Base-by-base conservation (phyloP, 2,329 filamentous ascomycete genomes). In the Hypoxylon rubiginosum region DNA sequence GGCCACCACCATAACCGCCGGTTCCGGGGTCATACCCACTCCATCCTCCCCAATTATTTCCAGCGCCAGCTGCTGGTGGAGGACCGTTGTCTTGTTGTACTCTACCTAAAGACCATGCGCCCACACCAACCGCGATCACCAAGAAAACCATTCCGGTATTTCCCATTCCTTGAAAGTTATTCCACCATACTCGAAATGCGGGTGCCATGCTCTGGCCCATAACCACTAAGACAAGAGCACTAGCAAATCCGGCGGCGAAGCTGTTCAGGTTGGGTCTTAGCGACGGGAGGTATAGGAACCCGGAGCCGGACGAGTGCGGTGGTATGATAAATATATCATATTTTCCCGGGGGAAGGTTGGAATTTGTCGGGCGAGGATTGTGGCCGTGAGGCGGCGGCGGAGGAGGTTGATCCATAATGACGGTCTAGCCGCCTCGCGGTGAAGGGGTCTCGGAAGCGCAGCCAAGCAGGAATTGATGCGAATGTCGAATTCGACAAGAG, bases 281-380 rank as follows among this genome's bases (percentile, higher is more conserved):
- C 0, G 94, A 97, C 0, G 95, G 95, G n/a, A 98, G 87, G 79
- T 98, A 97, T 28, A 98, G 84, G 79, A 97, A 97, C 34, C 95
- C 95, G 0, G 90, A 89, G 57, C 95, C 95, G 6, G 94, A 87
- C 10, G 94, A 95, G 79, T 97, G 94, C 50, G 94, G 93, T 7
- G 95, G 95, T 75, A 98, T 94, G 78, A 97, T 91, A 82, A 97
- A 97, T 77, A 98, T 97, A 82, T 98, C 95, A 80, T 97, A 98
- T 77, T 96, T 97, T 59, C 95, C 94, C 1, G 92, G 86, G 2
- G 95, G 95, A 51, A 97, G 83, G 61, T 81, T 79, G 15, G 84
- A 79, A 39, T 88, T 85, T 55, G 88, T 85, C 19, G 87, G 88
- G 78, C 90, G 90, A 53, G 93, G 92, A 71, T 89, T 91, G 76